Base-by-base conservation (phyloP, 306 rosid species). In the Chamaecrista fasciculata region DNA sequence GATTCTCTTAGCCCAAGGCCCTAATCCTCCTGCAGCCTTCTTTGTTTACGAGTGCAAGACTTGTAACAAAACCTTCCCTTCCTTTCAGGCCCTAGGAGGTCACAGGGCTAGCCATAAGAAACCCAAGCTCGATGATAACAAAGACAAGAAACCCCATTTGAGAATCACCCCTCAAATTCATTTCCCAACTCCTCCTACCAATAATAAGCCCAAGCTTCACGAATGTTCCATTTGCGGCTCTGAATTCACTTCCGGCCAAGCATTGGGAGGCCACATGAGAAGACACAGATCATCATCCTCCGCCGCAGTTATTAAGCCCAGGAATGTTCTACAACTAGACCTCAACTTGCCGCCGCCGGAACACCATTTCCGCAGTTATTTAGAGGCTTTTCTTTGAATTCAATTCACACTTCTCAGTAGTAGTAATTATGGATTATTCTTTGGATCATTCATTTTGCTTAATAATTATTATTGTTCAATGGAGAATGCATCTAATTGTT, bases 251-350 rank as follows among this genome's bases (percentile, higher is more conserved):
- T 94, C 99, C 0, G 97, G 96, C 0, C 99, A 94, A 81, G 99
- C 97, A 14, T 81, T 94, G 48, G 96, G 99, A 19, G 99, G 97
- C 0, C 99, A 94, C 62, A 94, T 94, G 99, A 91, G 99, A 58
- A 80, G 99, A 70, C 99, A 94, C 52, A 82, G 97, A 53, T 71
- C 88, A 3, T 40, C 81, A 4, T 10, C 81, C 56, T 51, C 56
- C n/a, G 12, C n/a, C 7, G 3, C 29, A 2, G 46, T 8, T 11
- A 73, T 65, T 24, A 87, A 49, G 67, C 80, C 73, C 1, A 62
- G 82, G 8, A 84, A 73, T 75, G 68, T 88, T 69, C 60, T 88
- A 26, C 59, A 78, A 11, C 73, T 94, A 71, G 99, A 94, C 86
- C 99, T 94, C 18, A 94, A 94, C 48, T 89, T 94, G 29, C 97